Evolutionary conservation across 2,329 filamentous ascomycete species (phyloP), one percentile per base, ranked within the genome.

Genomic region (Pyrenochaeta sp.): DNA sequence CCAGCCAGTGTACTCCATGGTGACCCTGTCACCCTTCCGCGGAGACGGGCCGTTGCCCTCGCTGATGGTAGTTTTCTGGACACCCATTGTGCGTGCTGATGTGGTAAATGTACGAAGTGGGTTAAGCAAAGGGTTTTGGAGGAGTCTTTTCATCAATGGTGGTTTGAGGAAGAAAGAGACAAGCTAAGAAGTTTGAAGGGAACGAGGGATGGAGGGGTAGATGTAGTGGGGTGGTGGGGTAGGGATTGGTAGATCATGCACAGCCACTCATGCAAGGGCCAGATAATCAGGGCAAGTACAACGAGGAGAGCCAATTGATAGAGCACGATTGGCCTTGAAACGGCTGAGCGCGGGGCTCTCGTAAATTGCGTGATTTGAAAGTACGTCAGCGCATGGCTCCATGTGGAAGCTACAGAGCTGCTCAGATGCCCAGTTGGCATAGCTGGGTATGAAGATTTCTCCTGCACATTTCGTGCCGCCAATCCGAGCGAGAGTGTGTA

Each of bases 1-100:
- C 68, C 68, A 71, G 54, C 68, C 68, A 6, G 68, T 71, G 64
- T 71, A 71, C 43, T 67, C 60, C 68, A 71, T 71, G 31, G 68
- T 71, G 45, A 71, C 68, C 4, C 21, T 51, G 60, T 71, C 68
- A 50, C 68, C 68, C 53, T 69, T 60, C 44, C 64, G 23, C 2
- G 68, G 68, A 49, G 63, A 65, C 7, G 68, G 60, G 60, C 68
- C 68, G 57, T 58, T 61, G 58, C 68, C 68, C 60, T 69, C 63
- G 45, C 56, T 45, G 48, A 71, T 57, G 45, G 64, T 48, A 32
- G 67, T 71, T 60, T 71, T 71, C 41, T 59, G 45, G 49, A 71
- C 68, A 53, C 66, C 68, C 68, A 71, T 71, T 49, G 41, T 64
- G 54, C 54, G 50, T 50, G 58, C 47, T 30, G 64, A 61, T 23